Evolutionary conservation across 2,329 filamentous ascomycete genomes (phyloP).

Genomic region (Alternaria tenuissima): DNA sequence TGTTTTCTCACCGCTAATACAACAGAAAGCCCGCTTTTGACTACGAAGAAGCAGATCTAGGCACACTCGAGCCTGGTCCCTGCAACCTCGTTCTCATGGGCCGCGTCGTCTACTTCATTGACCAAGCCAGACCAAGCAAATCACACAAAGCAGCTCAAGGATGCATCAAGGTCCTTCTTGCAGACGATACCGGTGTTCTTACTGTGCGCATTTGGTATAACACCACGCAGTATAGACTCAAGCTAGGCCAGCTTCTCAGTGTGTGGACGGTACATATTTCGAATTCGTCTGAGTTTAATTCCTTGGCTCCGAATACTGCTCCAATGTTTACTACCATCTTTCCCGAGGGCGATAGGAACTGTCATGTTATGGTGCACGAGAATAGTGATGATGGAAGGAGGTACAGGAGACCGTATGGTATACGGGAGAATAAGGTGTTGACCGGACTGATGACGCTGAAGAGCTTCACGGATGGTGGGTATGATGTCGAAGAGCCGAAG

Average conservation of each 20-base stretch:
- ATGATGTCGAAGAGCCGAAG: slow-evolving; percentile 61
- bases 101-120: slow-evolving; percentile 64
- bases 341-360: slow-evolving; percentile 63
- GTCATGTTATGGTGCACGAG: slow-evolving; percentile 63
- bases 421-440: slow-evolving; percentile 45
- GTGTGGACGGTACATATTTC: slow-evolving; percentile 66
- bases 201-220: slow-evolving; percentile 65
- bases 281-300: slow-evolving; percentile 53
- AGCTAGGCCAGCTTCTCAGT: slow-evolving; percentile 63
- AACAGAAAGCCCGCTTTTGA: slow-evolving; percentile 54
- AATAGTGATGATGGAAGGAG: slow-evolving; percentile 55
- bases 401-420: slow-evolving; percentile 59
- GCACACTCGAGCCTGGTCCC: slow-evolving; percentile 59
- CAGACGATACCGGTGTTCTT: slow-evolving; percentile 64
- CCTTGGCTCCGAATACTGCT: slow-evolving; percentile 54
- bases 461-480: slow-evolving; percentile 63
- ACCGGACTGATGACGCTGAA: slow-evolving; percentile 65
- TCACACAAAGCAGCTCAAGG: slow-evolving; percentile 58
- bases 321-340: slow-evolving; percentile 65
- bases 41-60: slow-evolving; percentile 60
- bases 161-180: slow-evolving; percentile 63
- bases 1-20: slow-evolving; percentile 6
- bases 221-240: slow-evolving; percentile 52
- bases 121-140: slow-evolving; percentile 54
- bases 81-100: slow-evolving; percentile 62